Percentiles rank a stretch among this genome's conserved stretches.
Conservation (phyloP, 2,329 filamentous ascomycete species). For the Alternaria angustiovoidea region DNA sequence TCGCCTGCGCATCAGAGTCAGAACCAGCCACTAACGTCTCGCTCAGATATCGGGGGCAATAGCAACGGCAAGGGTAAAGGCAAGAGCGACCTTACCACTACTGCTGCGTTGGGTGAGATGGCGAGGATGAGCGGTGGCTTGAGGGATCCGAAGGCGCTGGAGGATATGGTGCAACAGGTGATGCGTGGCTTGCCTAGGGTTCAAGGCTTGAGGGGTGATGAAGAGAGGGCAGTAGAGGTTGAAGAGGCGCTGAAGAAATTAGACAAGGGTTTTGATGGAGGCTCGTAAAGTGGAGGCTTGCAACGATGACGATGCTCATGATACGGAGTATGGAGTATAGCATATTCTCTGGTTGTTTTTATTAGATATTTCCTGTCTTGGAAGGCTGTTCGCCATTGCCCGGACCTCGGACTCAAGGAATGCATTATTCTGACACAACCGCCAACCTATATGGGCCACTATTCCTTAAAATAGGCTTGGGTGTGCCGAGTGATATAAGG, state of each 20-base stretch:
- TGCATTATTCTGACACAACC: too few relatives aligned
- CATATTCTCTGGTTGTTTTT: not conserved
- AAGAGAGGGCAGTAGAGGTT: slow-evolving; percentile 48
- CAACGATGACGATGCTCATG: not conserved
- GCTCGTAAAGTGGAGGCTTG: slow-evolving; percentile 17
- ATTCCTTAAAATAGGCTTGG: too few relatives aligned
- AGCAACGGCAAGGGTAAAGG: slow-evolving; percentile 21
- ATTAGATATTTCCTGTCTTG: not conserved
- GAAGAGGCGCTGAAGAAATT: slow-evolving; percentile 56
- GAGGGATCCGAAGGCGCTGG: slow-evolving; percentile 54
- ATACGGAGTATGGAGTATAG: too few relatives aligned
- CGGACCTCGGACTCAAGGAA: too few relatives aligned
- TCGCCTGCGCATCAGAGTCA: not conserved
- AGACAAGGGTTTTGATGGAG: slow-evolving; percentile 51
- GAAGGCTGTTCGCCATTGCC: too few relatives aligned
- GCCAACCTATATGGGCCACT: too few relatives aligned
- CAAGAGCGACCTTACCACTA: slow-evolving; percentile 38
- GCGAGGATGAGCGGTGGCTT: slow-evolving; percentile 26
- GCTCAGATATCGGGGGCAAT: slow-evolving; percentile 11
- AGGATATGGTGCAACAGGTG: slow-evolving; percentile 56
- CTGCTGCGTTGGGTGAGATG: not conserved
- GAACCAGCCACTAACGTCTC: slow-evolving; percentile 15
- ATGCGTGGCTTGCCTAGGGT: slow-evolving; percentile 55
- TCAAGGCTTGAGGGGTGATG: slow-evolving; percentile 49
- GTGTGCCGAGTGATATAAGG: too few relatives aligned